Conservation (phyloP, 768 basidiomycete species). For the Amanita exitialis region DNA sequence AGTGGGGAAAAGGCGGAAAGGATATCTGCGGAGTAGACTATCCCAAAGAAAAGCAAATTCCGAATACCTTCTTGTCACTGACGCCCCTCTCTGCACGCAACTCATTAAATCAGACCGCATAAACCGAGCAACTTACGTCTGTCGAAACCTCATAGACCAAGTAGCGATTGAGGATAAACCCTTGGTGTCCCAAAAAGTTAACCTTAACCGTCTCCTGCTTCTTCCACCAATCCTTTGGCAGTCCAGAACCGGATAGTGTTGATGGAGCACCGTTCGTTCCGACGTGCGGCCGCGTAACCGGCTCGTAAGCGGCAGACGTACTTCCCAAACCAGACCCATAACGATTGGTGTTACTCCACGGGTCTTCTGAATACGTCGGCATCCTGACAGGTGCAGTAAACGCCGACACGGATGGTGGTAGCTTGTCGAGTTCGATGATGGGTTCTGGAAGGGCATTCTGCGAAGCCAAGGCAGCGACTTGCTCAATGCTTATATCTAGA, state of each 20-base stretch:
- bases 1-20: constrained; percentile 81
- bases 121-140: constrained; percentile 40
- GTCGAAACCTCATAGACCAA: constrained; percentile 76
- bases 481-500: constrained; percentile 72
- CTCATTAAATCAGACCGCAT: constrained; percentile 4
- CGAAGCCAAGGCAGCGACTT: constrained; percentile 64
- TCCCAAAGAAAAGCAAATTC: constrained; percentile 93
- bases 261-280: constrained; percentile 41
- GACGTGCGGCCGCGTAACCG: constrained; percentile 12
- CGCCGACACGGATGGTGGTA: constrained; percentile 44
- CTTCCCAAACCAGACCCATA: constrained; percentile 20
- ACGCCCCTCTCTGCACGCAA: constrained; percentile 38
- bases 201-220: constrained; percentile 65
- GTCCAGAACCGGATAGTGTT: constrained; percentile 56
- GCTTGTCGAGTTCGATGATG: constrained; percentile 47
- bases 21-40: constrained; percentile 76
- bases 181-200: constrained; percentile 76
- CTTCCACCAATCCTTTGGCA: constrained; percentile 84
- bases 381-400: constrained; percentile 36
- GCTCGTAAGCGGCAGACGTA: constrained; percentile 19
- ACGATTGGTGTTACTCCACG: constrained; percentile 40
- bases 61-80: constrained; percentile 82
- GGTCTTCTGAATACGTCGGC: constrained; percentile 49
- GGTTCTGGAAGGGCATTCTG: constrained; percentile 76
- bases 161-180: constrained; percentile 84